Base-by-base conservation (phyloP, 2,329 filamentous ascomycete species). In the Colletotrichum graminicola region DNA sequence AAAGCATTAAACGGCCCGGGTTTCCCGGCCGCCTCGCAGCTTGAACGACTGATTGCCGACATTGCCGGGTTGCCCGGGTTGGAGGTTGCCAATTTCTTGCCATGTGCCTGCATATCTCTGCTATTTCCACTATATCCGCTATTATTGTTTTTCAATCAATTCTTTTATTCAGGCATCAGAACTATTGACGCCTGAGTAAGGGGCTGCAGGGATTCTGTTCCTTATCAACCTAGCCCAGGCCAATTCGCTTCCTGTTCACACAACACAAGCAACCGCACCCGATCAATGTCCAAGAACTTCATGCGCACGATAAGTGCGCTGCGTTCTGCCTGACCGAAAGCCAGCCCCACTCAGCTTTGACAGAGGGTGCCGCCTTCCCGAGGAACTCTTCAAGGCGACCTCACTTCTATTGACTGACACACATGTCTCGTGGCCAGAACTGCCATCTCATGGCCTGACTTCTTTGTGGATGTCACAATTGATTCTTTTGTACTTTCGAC, bases 371-470 rank as follows among this genome's bases (percentile, higher is more conserved):
- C 18, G 29, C 23, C 11, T 21, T 45, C 26, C 23, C 2, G 7
- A 55, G 29, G 18, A 23, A 60, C 2, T 62, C 41, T 34, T 57
- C 45, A 18, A 45, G 56, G 52, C 18, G 67, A 67, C 64, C 47
- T 16, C 8, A 23, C 23, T 14, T 7, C 5, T 16, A 29, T 39
- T 39, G 7, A 21, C 3, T 16, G 39, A 23, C n/a, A 34, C 7
- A 10, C 3, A 8, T 21, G 21, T 8, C 29, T 36, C n/a, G 21
- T 36, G 10, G n/a, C 39, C 26, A 32, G 5, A 5, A 3, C 26
- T 12, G 8, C 41, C 14, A 18, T 2, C 10, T 41, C 21, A 23
- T 3, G n/a, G 34, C 47, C 2, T 10, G 10, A 26, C 12, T 16
- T 14, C 10, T 12, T 14, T 23, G 11, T 18, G 54, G 21, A 56